Conservation (phyloP, 2,329 filamentous ascomycete genomes). For the Ciborinia camelliae region DNA sequence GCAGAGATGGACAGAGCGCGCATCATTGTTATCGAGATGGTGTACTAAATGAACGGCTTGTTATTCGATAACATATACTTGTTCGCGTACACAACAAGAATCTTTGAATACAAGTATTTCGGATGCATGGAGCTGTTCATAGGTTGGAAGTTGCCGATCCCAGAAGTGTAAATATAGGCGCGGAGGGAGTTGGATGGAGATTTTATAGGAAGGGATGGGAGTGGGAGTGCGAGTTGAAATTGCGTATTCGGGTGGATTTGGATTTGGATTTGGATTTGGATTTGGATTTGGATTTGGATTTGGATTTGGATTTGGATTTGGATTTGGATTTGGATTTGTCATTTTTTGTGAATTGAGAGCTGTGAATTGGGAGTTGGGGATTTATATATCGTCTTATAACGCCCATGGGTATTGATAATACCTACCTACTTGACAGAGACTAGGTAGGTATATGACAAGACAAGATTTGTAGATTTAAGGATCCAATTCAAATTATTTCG, state of each 20-base stretch:
- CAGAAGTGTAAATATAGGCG: not conserved
- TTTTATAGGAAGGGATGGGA: not conserved
- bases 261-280: not conserved
- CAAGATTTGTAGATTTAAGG: too few species aligned
- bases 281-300: too few species aligned
- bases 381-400: too few species aligned
- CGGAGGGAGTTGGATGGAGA: conserved; percentile 9
- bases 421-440: too few species aligned
- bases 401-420: too few species aligned
- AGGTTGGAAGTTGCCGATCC: not conserved
- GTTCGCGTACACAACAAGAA: conserved; percentile 6
- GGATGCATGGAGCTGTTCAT: not conserved
- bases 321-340: too few species aligned
- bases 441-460: too few species aligned
- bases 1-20: conserved; percentile 12
- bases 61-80: conserved; percentile 19
- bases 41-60: not conserved
- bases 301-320: too few species aligned
- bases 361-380: too few species aligned
- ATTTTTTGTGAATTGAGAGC: too few species aligned
- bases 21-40: conserved; percentile 14
- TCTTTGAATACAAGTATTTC: not conserved
- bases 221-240: not conserved
- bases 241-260: not conserved
- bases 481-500: too few species aligned